These are phyloP conservation scores for Cruciata laevipes DNA, from an alignment of 257 asterid genomes.

Conservation along the genomic window DNA sequence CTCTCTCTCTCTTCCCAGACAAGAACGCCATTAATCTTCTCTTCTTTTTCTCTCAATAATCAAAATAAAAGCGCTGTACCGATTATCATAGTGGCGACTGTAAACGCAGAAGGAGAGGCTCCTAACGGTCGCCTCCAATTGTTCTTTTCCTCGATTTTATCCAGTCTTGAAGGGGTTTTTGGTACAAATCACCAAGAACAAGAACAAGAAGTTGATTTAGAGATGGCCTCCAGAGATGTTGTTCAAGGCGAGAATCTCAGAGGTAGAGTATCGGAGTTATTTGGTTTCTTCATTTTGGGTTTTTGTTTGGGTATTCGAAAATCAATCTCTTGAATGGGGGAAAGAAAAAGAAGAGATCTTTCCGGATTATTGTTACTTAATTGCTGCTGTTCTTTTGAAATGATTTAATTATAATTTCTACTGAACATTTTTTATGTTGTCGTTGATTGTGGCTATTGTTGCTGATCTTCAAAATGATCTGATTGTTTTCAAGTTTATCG, in stretches of 20 bases:
- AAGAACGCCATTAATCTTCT: not conserved
- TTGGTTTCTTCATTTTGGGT: not conserved
- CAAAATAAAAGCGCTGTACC: not conserved
- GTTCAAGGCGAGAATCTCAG: not conserved
- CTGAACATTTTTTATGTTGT: not conserved
- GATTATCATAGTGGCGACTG: constrained; percentile 54
- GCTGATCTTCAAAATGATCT: too few species aligned
- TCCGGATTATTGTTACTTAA: not conserved
- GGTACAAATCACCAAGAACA: constrained; percentile 24
- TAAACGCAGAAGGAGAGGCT: constrained; percentile 45
- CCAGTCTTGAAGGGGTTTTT: constrained; percentile 65
- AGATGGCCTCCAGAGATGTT: not conserved
- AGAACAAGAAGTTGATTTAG: not conserved
- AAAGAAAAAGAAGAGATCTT: not conserved
- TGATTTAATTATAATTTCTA: not conserved
- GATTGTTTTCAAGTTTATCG: not conserved
- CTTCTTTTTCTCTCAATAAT: not conserved
- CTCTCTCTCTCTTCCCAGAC: not conserved
- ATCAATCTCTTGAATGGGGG: not conserved
- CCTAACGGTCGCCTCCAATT: constrained; percentile 65
- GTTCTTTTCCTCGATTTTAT: constrained; percentile 53
- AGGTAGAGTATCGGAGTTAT: not conserved
- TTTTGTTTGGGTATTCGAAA: not conserved
- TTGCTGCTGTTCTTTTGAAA: not conserved
- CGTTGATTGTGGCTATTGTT: too few species aligned